These are phyloP conservation scores for Pseudogymnoascus sp. DNA, from an alignment of 2,329 filamentous ascomycete genomes.

Conservation along the genomic window DNA sequence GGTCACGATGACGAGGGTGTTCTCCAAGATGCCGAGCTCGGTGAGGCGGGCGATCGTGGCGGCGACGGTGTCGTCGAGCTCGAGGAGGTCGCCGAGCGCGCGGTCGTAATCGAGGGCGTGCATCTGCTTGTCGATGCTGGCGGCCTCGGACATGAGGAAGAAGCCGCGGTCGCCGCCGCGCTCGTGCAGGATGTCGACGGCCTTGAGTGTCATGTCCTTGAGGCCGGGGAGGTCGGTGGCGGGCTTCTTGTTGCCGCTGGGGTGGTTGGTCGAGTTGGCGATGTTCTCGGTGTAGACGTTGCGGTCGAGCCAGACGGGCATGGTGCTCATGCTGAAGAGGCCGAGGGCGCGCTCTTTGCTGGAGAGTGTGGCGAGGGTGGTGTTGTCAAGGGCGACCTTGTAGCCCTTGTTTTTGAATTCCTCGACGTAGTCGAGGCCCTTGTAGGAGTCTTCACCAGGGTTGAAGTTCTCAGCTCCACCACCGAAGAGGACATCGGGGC, in stretches of 20 bases:
- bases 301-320: slow-evolving; percentile 80
- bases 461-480: slow-evolving; percentile 78
- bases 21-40: slow-evolving; percentile 56
- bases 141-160: slow-evolving; percentile 83
- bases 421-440: slow-evolving; percentile 66
- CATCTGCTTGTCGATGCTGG: slow-evolving; percentile 87
- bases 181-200: slow-evolving; percentile 66
- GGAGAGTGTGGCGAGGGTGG: slow-evolving; percentile 50
- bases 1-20: slow-evolving; percentile 72
- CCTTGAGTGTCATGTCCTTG: slow-evolving; percentile 85
- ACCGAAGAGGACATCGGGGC: slow-evolving; percentile 75
- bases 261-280: slow-evolving; percentile 56
- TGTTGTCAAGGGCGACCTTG: slow-evolving; percentile 65
- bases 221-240: slow-evolving; percentile 72
- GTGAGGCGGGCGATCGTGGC: slow-evolving; percentile 65
- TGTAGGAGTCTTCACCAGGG: slow-evolving; percentile 53
- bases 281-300: slow-evolving; percentile 71
- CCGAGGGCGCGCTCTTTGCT: slow-evolving; percentile 60
- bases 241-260: slow-evolving; percentile 52
- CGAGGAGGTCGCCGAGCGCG: slow-evolving; percentile 73
- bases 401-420: slow-evolving; percentile 67
- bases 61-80: slow-evolving; percentile 75
- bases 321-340: slow-evolving; percentile 65
- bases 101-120: slow-evolving; percentile 78
- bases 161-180: slow-evolving; percentile 63